Base-by-base conservation (phyloP, 164 flowering plant genomes). In the Macadamia tetraphylla region DNA sequence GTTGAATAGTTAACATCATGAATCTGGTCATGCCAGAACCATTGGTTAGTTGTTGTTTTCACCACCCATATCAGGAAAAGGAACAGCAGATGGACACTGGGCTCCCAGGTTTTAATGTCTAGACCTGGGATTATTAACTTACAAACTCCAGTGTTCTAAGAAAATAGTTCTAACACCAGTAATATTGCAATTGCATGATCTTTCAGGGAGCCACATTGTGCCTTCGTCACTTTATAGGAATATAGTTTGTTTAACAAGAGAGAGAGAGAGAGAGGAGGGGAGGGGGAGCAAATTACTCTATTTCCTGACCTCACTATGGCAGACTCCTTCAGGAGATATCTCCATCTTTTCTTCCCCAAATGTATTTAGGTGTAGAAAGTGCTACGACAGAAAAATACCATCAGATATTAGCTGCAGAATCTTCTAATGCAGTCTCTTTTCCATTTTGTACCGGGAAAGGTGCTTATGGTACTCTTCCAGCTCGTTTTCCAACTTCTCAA, bases 401-500 rank as follows among this genome's bases (percentile, higher is more conserved):
- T 53, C 57, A 53, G 57, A 11, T 14, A 53, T 53, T 65, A 43
- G 58, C 35, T n/a, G 56, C 14, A 29, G 66, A 6, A 56, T 73
- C 70, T 67, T 70, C 69, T 9, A 48, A 12, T 30, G 62, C 67
- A 64, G 60, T 62, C 60, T 82, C 84, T 72, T 83, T 83, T 57
- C 64, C 67, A 66, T 75, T 68, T 75, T 88, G 71, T 73, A 91
- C 46, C 74, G 74, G 69, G 84, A 84, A 73, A 86, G 58, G 73
- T 94, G 90, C 65, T 81, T 62, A n/a, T 73, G 87, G 77, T 88
- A 94, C 58, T 85, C 91, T 79, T 90, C 87, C 42, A 91, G 82
- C 78, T 94, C 98, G 62, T 88, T 82, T 87, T 91, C 98, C 81
- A 91, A 66, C 80, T 80, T 88, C 68, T 94, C 97, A 78, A 94